Base-by-base conservation (phyloP, 2,329 filamentous ascomycete genomes). In the Alternaria gansuensis region DNA sequence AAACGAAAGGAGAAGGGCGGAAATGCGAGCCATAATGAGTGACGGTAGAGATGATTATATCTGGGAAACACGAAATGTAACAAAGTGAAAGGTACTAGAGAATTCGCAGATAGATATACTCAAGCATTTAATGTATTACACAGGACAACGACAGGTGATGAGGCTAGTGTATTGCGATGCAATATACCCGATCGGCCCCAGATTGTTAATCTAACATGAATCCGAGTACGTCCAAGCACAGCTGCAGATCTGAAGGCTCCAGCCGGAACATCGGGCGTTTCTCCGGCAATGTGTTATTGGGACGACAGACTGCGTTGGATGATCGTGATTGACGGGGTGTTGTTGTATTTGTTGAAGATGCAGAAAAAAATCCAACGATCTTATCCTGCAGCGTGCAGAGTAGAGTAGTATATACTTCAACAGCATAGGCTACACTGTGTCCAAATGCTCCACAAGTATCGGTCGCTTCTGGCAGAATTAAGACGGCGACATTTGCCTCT, bases 151-250 rank as follows among this genome's bases (percentile, higher is more conserved):
- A 48, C 26, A 29, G 41, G 26, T 51, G 46, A 51, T 52, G 50
- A 31, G 48, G 37, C 43, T 59, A 51, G 41, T 60, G 56, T 57
- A 60, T 59, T 66, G 46, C 41, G 31, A 60, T 36, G 40, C 60
- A 66, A 68, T 70, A 59, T 70, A 70, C 58, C 62, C 60, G 49
- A 53, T 59, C 43, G 39, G 46, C 40, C 49, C 55, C 58, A 70
- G 60, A 70, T 63, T 65, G 55, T 49, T 57, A 63, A 62, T 66
- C 14, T 63, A 62, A 56, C 44, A 52, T 26, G 37, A 50, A 14
- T 9, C 10, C 21, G 44, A 7, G n/a, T 2, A 41, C 11, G 39
- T 33, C 52, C 46, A 61, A 40, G 43, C 45, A 28, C 33, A 34
- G n/a, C 44, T 40, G 46, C 50, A 40, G 45, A 36, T 49, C 28